phyloP scores from a whole-genome alignment of 176 grass and related monocot genomes.

The Saccharum officinarum region DNA sequence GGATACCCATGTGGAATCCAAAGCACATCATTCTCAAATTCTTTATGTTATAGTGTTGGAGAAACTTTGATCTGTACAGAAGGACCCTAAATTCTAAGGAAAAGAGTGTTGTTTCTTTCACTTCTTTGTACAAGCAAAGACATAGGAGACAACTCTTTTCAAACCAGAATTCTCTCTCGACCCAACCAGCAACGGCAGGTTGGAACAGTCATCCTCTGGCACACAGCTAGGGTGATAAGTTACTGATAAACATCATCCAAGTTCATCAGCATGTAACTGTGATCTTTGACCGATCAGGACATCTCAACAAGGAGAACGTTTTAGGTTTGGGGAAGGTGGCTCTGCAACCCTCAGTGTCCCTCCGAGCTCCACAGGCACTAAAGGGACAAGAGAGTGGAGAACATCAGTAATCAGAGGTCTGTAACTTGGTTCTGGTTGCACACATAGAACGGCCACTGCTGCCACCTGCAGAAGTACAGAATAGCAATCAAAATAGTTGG shows the following conservation, averaged over 20 bases:
- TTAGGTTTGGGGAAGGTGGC: constrained; percentile 40
- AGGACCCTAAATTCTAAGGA: constrained; percentile 33
- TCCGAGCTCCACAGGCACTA: constrained; percentile 85
- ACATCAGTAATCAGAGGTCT: constrained; percentile 96
- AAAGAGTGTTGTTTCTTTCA: constrained; percentile 11
- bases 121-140: constrained; percentile 44
- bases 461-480: constrained; percentile 66
- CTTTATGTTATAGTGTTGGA: constrained; percentile 27
- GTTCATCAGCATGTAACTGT: constrained; percentile 1
- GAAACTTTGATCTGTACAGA: constrained; percentile 33
- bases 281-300: not conserved
- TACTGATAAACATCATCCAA: constrained; percentile 16
- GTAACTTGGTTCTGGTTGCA: constrained; percentile 96
- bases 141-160: constrained; percentile 19
- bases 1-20: not conserved
- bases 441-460: constrained; percentile 84
- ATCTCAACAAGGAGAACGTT: constrained; percentile 31
- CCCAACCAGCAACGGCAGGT: constrained; percentile 8
- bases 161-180: constrained; percentile 31
- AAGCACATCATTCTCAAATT: constrained; percentile 8
- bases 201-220: constrained; percentile 30
- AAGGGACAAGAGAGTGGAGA: constrained; percentile 90
- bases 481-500: not conserved
- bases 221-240: constrained; percentile 26
- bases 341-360: constrained; percentile 70